Percentiles rank a stretch among this genome's conserved stretches.
Evolutionary conservation across 805 yeast species (phyloP).

Genomic region (Suhomyces prunicola): DNA sequence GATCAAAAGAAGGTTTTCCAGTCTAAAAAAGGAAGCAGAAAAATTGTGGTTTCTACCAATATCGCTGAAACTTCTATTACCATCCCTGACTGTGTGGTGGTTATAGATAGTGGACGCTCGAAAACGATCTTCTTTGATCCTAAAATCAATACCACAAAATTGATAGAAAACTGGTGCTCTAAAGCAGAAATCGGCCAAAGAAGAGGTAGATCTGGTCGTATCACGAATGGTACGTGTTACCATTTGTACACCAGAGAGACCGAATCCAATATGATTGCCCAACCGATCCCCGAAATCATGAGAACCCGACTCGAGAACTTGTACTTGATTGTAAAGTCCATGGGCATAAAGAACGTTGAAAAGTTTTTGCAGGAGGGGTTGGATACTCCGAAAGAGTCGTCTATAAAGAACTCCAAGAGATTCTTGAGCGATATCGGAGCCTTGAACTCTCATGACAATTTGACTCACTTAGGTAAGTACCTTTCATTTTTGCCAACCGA

Average conservation of each 20-base stretch:
- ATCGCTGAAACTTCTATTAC: conserved; percentile 98
- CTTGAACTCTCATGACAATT: conserved; percentile 34
- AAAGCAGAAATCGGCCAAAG: conserved; percentile 87
- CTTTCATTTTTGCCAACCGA: conserved; percentile 84
- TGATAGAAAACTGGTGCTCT: conserved; percentile 84
- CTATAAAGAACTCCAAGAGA: conserved; percentile 50
- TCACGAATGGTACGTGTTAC: conserved; percentile 75
- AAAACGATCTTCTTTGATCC: conserved; percentile 74
- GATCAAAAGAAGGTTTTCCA: conserved; percentile 80
- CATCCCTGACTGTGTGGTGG: conserved; percentile 91
- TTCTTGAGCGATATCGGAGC: conserved; percentile 73
- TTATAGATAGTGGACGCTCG: conserved; percentile 83
- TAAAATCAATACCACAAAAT: conserved; percentile 60
- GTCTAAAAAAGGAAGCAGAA: conserved; percentile 51
- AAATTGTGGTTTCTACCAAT: conserved; percentile 85
- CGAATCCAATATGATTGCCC: conserved; percentile 52
- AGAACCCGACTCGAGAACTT: conserved; percentile 81
- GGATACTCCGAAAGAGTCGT: conserved; percentile 67
- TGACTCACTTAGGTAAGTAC: conserved; percentile 78
- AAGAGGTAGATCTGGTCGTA: conserved; percentile 98
- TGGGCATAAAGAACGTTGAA: conserved; percentile 76
- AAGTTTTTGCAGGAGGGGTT: conserved; percentile 70
- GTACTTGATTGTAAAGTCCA: conserved; percentile 79
- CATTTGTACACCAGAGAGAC: conserved; percentile 70
- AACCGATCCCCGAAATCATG: conserved; percentile 86